Conservation (phyloP, 1,139 yeast species). For the Petasospora fabianii region DNA sequence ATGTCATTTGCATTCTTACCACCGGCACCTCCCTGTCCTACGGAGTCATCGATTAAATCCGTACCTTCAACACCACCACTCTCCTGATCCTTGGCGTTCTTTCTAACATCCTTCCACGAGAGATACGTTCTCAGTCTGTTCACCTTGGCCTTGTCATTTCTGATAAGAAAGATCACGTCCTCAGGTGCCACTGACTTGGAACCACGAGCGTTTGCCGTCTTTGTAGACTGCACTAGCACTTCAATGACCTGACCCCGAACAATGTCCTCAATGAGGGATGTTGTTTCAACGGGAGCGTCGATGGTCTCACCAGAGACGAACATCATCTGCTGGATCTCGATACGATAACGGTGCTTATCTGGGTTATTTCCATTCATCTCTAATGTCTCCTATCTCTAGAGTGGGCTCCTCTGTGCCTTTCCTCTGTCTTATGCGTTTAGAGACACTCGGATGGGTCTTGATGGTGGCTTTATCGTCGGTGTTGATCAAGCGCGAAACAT, state of each 20-base stretch:
- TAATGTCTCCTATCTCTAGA: not conserved
- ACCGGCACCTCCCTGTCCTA: conserved; percentile 23
- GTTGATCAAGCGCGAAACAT: not conserved
- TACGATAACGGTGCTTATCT: conserved; percentile 68
- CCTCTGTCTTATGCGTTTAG: not conserved
- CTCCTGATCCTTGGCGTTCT: conserved; percentile 95
- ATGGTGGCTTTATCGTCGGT: not conserved
- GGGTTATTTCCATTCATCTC: conserved; percentile 18
- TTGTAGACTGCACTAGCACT: conserved; percentile 72
- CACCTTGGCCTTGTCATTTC: conserved; percentile 94
- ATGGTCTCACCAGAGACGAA: conserved; percentile 94
- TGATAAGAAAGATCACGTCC: conserved; percentile 84
- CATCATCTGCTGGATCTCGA: conserved; percentile 97
- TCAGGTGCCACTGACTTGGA: conserved; percentile 86
- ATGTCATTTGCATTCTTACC: conserved; percentile 42
- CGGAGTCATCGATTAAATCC: conserved; percentile 35
- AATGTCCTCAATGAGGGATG: conserved; percentile 88
- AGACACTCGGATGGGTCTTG: too few relatives aligned
- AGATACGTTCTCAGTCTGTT: conserved; percentile 84
- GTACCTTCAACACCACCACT: conserved; percentile 43
- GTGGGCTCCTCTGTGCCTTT: not conserved
- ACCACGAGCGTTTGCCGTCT: conserved; percentile 76
- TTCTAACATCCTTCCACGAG: conserved; percentile 97
- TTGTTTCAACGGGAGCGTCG: conserved; percentile 90
- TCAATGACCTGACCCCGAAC: conserved; percentile 95